Base-by-base conservation (phyloP, 345 rosid genomes). In the Citrus mangshanensis region DNA sequence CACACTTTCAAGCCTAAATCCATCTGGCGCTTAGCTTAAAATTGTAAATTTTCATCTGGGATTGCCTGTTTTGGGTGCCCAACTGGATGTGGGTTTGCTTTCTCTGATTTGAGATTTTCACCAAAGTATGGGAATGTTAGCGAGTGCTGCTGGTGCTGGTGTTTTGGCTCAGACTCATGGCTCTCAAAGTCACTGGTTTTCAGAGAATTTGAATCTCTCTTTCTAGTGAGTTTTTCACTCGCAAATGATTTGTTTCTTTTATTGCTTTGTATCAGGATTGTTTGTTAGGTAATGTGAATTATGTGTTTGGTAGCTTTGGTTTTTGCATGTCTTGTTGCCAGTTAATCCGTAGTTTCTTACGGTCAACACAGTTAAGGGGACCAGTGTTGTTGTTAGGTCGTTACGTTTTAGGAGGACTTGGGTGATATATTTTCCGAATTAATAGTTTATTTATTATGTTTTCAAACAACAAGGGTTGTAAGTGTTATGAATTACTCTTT, bases 181-280 rank as follows among this genome's bases (percentile, higher is more conserved):
- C 51, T 34, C 77, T 38, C 72, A 80, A n/a, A n/a, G 32, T 77
- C 24, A 80, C 70, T 35, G 69, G 70, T 27, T 89, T 92, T 77
- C 91, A 92, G 90, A 79, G 88, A 98, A 93, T 85, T 81, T 91
- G 82, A 91, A 82, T 79, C 87, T 89, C n/a, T 83, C 97, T 92
- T 87, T 97, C 94, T 40, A 93, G 98, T 95, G 88, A 89, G 98
- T 88, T 76, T 63, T 28, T 42, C n/a, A n/a, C n/a, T 58, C 0
- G 16, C 25, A 73, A 61, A 10, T 58, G 0, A 10, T 34, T 25
- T 32, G 14, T 49, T 68, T 22, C 12, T 60, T 35, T 66, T 71
- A n/a, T 3, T 42, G 49, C 49, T 42, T 42, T 42, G 49, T 10
- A 12, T 12, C 49, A 3, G 49, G 14, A 13, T 42, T 42, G 49